Evolutionary conservation across 2,329 filamentous ascomycete genomes (phyloP), one percentile per base, ranked within the genome.

Genomic region (Aureobasidium sp.): DNA sequence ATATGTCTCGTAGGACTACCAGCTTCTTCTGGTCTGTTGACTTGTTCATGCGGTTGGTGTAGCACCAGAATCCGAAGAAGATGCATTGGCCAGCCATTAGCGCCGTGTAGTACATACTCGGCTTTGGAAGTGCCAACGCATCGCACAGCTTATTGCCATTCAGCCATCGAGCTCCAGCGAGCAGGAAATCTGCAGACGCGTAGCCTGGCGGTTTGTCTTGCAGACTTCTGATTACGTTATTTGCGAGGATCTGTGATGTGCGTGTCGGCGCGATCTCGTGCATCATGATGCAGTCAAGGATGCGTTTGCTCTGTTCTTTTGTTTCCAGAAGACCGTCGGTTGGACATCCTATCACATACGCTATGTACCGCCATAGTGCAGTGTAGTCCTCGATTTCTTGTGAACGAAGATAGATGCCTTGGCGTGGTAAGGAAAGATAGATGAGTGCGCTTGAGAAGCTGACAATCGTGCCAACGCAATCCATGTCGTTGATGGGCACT

Each of bases 341-440:
- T 0, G 88, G 89, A 7, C 84, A 84, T 14, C 89, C 89, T 68
- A 91, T 81, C 33, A 91, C 77, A 68, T 90, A 81, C 0, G 82
- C 88, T 14, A 92, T 82, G 65, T 89, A 88, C 2, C 89, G 81
- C 88, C 89, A 93, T 0, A 93, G 76, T 0, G 88, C 87, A 48
- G 90, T 78, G 70, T 90, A 92, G 68, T 91, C 88, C 1, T 70
- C 69, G 2, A 82, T 84, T 69, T 93, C 88, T 62, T 82, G 81
- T 31, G 78, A 62, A 0, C 80, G 79, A 29, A 89, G 75, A 66
- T 77, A 85, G 60, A 93, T 85, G 2, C 89, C 89, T 74, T 92
- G 89, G 0, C 87, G 79, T 0, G 89, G 89, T 5, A 92, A 78
- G 27, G 82, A 82, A 29, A 90, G 70, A 79, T 83, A 91, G 63